Percentiles rank a stretch among this genome's conserved stretches.
phyloP scores from a whole-genome alignment of 495 filamentous ascomycete genomes.

The Penicillium diatomitis region DNA sequence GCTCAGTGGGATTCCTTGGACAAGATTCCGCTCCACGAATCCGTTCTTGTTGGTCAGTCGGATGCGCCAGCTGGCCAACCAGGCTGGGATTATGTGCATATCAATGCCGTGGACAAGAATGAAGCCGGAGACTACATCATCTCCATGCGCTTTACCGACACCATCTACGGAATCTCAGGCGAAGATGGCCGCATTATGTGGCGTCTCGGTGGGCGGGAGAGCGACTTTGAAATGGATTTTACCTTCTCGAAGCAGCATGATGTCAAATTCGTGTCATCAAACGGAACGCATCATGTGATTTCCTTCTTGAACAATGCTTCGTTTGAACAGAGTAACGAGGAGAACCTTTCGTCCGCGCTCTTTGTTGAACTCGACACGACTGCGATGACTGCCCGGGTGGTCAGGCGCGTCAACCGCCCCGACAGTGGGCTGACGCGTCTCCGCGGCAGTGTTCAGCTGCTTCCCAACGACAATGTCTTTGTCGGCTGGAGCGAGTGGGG shows the following conservation, averaged over 20 bases:
- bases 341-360: slow-evolving; percentile 40
- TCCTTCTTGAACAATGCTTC: slow-evolving; percentile 49
- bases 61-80: slow-evolving; percentile 12
- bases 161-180: slow-evolving; percentile 49
- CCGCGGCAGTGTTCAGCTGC: slow-evolving; percentile 50
- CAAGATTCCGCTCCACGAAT: slow-evolving; percentile 33
- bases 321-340: slow-evolving; percentile 31
- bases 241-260: slow-evolving; percentile 54
- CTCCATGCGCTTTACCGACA: slow-evolving; percentile 47
- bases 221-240: slow-evolving; percentile 38
- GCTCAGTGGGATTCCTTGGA: slow-evolving; percentile 40
- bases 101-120: slow-evolving; percentile 37
- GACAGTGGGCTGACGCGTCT: slow-evolving; percentile 43
- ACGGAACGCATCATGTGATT: slow-evolving; percentile 41
- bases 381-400: slow-evolving; percentile 36
- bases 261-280: slow-evolving; percentile 43
- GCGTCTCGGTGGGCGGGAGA: slow-evolving; percentile 42
- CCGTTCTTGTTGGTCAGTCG: slow-evolving; percentile 35
- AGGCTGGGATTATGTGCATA: slow-evolving; percentile 36
- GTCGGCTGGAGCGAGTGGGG: slow-evolving; percentile 51
- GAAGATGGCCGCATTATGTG: slow-evolving; percentile 48
- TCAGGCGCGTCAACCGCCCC: slow-evolving; percentile 35
- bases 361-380: slow-evolving; percentile 42
- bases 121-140: slow-evolving; percentile 47
- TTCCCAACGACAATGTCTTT: slow-evolving; percentile 47